Percentiles rank a stretch among this genome's conserved stretches.
phyloP scores from a whole-genome alignment of 1,284 basidiomycete genomes.

The Agroathelia rolfsii region DNA sequence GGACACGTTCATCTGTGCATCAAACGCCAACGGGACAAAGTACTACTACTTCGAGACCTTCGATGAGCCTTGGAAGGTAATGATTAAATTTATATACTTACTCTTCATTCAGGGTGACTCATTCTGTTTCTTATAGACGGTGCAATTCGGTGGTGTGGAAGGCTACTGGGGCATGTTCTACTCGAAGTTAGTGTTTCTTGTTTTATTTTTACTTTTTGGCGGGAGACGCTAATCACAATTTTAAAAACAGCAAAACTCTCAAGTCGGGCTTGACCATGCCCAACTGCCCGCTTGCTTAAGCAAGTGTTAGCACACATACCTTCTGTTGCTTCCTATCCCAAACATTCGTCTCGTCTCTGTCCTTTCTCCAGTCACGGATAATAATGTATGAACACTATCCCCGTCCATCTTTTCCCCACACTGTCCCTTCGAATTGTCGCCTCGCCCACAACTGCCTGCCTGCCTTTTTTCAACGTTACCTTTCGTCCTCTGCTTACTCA shows the following conservation, averaged over 20 bases:
- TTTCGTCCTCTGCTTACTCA: no score
- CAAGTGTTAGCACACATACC: slow-evolving; percentile 1
- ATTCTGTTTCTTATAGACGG: slow-evolving; percentile 21
- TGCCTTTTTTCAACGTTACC: no score
- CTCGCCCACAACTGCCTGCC: no score
- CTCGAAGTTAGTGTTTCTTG: slow-evolving; percentile 30
- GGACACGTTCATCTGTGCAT: slow-evolving; percentile 74
- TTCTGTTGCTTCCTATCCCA: background rate
- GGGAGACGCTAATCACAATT: slow-evolving; percentile 5
- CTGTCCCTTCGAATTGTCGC: no score
- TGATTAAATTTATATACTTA: slow-evolving; percentile 12
- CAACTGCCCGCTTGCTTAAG: slow-evolving; percentile 21
- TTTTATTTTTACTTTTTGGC: slow-evolving; percentile 4
- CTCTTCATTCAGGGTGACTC: background rate
- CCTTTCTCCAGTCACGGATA: background rate
- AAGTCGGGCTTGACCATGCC: slow-evolving; percentile 49
- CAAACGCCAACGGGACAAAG: slow-evolving; percentile 71
- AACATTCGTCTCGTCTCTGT: background rate
- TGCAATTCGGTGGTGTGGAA: slow-evolving; percentile 80
- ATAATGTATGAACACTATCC: background rate
- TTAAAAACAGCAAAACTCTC: slow-evolving; percentile 36
- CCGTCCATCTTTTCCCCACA: no score
- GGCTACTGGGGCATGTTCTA: slow-evolving; percentile 60
- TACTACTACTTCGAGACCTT: slow-evolving; percentile 84
- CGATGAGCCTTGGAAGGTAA: slow-evolving; percentile 75